Conservation (phyloP, 2,329 filamentous ascomycete species). For the Hawksworthiomyces lignivorus region DNA sequence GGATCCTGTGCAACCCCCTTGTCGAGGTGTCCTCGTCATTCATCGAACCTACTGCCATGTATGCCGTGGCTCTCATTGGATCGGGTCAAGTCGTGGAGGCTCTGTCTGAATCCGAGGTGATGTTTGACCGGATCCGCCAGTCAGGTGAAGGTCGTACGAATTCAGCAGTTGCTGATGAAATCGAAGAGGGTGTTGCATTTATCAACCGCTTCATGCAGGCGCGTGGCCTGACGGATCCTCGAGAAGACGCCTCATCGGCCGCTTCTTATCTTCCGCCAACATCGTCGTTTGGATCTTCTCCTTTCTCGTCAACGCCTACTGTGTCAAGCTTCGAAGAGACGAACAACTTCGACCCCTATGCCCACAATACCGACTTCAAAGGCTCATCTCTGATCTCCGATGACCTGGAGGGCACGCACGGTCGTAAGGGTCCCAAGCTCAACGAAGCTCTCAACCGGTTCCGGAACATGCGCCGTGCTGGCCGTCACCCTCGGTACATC, state of each 20-base stretch:
- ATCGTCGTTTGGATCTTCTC: constrained; percentile 42
- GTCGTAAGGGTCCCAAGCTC: constrained; percentile 63
- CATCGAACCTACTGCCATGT: constrained; percentile 87
- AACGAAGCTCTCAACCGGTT: constrained; percentile 77
- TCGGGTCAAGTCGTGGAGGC: constrained; percentile 80
- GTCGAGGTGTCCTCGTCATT: constrained; percentile 55
- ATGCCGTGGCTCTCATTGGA: constrained; percentile 77
- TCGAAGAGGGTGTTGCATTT: constrained; percentile 78
- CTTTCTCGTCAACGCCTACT: constrained; percentile 47
- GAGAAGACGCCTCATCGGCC: constrained; percentile 40
- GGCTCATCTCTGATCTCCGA: constrained; percentile 87
- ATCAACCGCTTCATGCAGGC: constrained; percentile 51
- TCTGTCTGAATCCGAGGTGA: constrained; percentile 67
- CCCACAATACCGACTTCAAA: constrained; percentile 83
- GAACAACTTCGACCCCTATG: constrained; percentile 71
- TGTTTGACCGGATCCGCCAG: constrained; percentile 77
- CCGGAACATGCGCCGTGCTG: constrained; percentile 86
- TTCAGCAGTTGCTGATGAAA: constrained; percentile 62
- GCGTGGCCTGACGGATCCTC: constrained; percentile 47
- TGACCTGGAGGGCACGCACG: constrained; percentile 72
- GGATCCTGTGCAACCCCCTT: constrained; percentile 57
- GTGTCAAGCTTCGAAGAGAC: constrained; percentile 66
- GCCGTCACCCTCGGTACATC: constrained; percentile 88
- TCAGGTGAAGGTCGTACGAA: constrained; percentile 35
- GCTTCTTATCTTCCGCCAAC: constrained; percentile 28